phyloP scores from a whole-genome alignment of 805 yeast species.

The Tetrapisispora fleetii region DNA sequence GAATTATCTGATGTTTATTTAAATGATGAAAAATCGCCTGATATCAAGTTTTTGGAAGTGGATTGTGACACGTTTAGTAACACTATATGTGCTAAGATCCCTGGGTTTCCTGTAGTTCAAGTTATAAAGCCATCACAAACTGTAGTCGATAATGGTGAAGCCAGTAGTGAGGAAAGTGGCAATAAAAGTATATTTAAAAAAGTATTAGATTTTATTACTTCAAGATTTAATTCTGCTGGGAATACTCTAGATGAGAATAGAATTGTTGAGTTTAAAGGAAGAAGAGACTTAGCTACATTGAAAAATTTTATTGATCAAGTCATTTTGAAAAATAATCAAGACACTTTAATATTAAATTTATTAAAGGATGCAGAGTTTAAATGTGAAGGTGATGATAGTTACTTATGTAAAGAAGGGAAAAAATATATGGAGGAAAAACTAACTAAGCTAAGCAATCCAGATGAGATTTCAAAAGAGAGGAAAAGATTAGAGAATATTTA shows the following conservation, averaged over 20 bases:
- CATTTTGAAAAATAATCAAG: constrained; percentile 8
- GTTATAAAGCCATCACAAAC: constrained; percentile 43
- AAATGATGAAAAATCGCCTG: constrained; percentile 8
- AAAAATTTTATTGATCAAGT: constrained; percentile 40
- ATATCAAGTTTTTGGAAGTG: constrained; percentile 24
- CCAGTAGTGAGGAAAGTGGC: background rate
- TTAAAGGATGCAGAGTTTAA: constrained; percentile 28
- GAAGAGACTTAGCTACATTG: constrained; percentile 38
- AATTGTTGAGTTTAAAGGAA: constrained; percentile 49
- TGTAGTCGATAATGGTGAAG: constrained; percentile 1
- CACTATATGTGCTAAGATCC: constrained; percentile 22
- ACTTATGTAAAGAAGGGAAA: constrained; percentile 12
- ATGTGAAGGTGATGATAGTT: constrained; percentile 5
- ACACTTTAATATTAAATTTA: constrained; percentile 10
- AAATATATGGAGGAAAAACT: constrained; percentile 4
- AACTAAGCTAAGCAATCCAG: constrained; percentile 29
- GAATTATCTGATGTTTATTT: constrained; percentile 36
- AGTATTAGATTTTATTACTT: constrained; percentile 1
- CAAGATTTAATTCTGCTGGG: constrained; percentile 9
- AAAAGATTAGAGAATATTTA: constrained; percentile 21
- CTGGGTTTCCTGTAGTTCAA: constrained; percentile 58
- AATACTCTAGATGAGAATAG: constrained; percentile 25
- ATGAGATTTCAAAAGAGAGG: constrained; percentile 28
- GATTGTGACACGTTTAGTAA: constrained; percentile 28
- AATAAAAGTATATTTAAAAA: constrained; percentile 2